A percentile compares a stretch with the other conserved stretches of the same genome.
Evolutionary conservation across 495 filamentous ascomycete genomes (phyloP).

Genomic region (Xylaria acuta): DNA sequence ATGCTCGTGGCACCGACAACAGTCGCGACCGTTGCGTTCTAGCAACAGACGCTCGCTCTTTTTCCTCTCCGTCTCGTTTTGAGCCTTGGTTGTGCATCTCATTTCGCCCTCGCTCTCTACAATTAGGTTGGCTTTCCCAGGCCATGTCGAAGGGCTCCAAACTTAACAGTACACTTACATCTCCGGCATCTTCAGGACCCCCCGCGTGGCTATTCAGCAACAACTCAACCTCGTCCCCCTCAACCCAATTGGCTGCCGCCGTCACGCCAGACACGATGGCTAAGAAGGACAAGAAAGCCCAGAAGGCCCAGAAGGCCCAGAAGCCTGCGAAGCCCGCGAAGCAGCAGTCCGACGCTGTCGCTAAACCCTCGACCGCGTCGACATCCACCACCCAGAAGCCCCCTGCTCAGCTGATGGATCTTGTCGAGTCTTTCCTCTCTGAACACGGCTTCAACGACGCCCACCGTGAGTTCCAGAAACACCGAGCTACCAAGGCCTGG

Average conservation of each 20-base stretch:
- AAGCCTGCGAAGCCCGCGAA: conserved; percentile 36
- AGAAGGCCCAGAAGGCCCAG: conserved; percentile 31
- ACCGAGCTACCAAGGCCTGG: conserved; percentile 57
- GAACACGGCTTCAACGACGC: conserved; percentile 68
- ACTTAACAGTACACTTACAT: conserved; percentile 15
- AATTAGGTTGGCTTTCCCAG: conserved; percentile 19
- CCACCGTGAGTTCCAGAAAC: conserved; percentile 64
- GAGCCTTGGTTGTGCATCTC: not conserved
- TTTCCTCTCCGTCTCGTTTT: not conserved
- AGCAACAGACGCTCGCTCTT: conserved; percentile 18
- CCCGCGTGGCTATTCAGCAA: conserved; percentile 58
- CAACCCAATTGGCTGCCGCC: conserved; percentile 20
- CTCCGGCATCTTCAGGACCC: conserved; percentile 32
- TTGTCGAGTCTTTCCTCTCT: conserved; percentile 71
- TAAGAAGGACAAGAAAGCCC: conserved; percentile 33
- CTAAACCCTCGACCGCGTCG: conserved; percentile 13
- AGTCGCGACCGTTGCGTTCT: conserved; percentile 11
- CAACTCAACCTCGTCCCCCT: conserved; percentile 36
- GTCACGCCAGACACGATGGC: conserved; percentile 36
- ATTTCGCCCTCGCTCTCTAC: not conserved
- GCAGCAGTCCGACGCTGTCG: conserved; percentile 21
- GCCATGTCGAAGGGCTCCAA: conserved; percentile 35
- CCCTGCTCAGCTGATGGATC: conserved; percentile 64
- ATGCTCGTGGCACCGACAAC: not conserved
- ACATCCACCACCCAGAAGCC: conserved; percentile 41